Evolutionary conservation across 345 rosid species (phyloP), one percentile per base, ranked within the genome.

Genomic region (Citrus australasica): DNA sequence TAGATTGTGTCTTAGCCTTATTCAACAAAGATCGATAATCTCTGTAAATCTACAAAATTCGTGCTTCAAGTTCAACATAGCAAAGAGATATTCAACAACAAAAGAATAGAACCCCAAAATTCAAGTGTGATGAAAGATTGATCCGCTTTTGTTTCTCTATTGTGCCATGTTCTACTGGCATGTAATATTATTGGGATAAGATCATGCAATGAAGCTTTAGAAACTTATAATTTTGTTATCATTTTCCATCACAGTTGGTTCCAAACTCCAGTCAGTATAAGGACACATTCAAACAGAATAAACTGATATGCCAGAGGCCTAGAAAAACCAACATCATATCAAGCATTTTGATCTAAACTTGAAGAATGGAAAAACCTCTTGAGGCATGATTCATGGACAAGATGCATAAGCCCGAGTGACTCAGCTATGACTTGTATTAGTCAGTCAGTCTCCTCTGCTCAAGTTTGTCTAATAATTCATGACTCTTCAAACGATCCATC

Each of bases 401-500:
- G 58, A 24, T 58, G 66, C 38, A 67, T 46, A 76, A 58, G 61
- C 56, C 28, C 27, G 37, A 9, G 53, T 63, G 37, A 63, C 55
- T 53, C n/a, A 51, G 67, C 66, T 35, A 42, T 14, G 48, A 32
- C 60, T 73, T 69, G 51, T n/a, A 66, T 21, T 10, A 27, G 75
- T 32, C 63, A 16, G 58, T 69, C 48, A 59, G 51, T 56, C 63
- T 63, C 62, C 55, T 58, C 32, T 2, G 33, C 48, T 80, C 77
- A 71, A 28, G 64, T 78, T 73, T 51, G 71, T 75, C 75, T 89
- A 86, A 87, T 73, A 80, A 51, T 9, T 51, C 56, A 51, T 16
- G 56, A 80, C 73, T 87, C 88, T 77, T 88, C 86, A 62, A 63
- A 81, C 25, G 83, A 79, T 77, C 89, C 91, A 84, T 88, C 90